Conservation (phyloP, 495 filamentous ascomycete genomes). For the Neurospora sp. region DNA sequence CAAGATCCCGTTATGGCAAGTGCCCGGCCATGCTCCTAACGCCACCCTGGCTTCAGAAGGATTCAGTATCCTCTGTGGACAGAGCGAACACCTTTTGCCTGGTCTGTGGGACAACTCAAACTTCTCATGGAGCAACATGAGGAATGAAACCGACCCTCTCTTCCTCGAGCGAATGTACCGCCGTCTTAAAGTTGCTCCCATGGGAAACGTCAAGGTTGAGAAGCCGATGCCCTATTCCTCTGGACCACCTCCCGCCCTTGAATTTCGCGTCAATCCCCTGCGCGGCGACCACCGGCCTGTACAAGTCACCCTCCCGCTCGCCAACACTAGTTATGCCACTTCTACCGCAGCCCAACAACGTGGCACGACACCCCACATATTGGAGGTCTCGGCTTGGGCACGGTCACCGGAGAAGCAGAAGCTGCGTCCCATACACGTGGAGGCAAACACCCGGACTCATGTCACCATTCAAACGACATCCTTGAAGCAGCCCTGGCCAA, state of each 20-base stretch:
- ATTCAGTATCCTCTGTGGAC: slow-evolving; percentile 30
- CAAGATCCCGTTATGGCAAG: slow-evolving; percentile 14
- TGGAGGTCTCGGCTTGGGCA: slow-evolving; percentile 42
- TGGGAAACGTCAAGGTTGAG: not conserved
- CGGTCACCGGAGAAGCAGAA: slow-evolving; percentile 4
- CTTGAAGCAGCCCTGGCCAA: not conserved
- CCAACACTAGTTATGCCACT: slow-evolving; percentile 53
- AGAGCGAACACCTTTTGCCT: slow-evolving; percentile 20
- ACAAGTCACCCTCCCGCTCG: slow-evolving; percentile 48
- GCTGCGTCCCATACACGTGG: slow-evolving; percentile 4
- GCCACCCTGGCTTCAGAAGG: slow-evolving; percentile 21
- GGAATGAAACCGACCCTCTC: not conserved
- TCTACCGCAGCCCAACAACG: slow-evolving; percentile 42
- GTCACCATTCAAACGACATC: slow-evolving; percentile 8
- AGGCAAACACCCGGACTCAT: slow-evolving; percentile 19
- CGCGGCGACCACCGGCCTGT: slow-evolving; percentile 9
- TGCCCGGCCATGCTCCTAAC: slow-evolving; percentile 2
- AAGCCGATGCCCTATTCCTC: slow-evolving; percentile 5
- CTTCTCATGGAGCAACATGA: not conserved
- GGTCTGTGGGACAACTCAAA: slow-evolving; percentile 14
- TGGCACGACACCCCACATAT: slow-evolving; percentile 50
- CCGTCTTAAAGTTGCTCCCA: not conserved
- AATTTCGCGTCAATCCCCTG: slow-evolving; percentile 4
- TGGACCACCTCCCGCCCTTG: slow-evolving; percentile 3
- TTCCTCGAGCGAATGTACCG: not conserved